These are phyloP conservation scores for Bimuria novae-zelandiae DNA, from an alignment of 2,329 filamentous ascomycete genomes.

Conservation along the genomic window DNA sequence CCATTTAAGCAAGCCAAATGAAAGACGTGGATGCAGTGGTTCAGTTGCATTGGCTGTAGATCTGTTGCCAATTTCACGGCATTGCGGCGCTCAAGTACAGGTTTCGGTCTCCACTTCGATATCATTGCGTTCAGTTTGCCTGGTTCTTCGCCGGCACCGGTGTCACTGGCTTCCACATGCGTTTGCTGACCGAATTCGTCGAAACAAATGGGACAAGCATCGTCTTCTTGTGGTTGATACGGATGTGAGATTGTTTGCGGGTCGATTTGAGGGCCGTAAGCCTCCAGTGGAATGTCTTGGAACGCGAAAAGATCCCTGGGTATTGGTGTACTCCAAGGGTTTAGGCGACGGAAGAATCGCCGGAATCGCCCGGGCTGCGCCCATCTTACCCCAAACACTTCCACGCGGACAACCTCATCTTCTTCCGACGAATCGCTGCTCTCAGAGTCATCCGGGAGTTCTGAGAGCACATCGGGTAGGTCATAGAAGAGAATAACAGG, in stretches of 20 bases:
- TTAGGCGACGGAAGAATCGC: not conserved
- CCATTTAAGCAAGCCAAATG: not conserved
- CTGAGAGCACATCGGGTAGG: not conserved
- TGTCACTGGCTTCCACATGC: no score
- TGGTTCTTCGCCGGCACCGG: no score
- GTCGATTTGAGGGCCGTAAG: not conserved
- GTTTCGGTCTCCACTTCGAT: not conserved
- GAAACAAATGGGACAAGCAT: not conserved
- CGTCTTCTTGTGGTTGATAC: not conserved
- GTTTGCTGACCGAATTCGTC: no score
- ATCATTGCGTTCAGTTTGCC: not conserved
- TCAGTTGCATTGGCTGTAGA: not conserved
- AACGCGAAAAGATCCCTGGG: not conserved
- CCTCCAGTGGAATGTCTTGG: not conserved
- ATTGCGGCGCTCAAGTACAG: not conserved
- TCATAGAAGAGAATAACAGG: not conserved
- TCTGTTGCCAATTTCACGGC: not conserved
- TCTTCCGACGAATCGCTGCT: not conserved
- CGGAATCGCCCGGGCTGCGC: not conserved
- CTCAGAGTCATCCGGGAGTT: not conserved
- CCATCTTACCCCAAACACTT: not conserved
- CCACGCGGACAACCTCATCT: not conserved
- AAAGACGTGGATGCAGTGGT: not conserved
- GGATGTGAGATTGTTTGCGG: not conserved
- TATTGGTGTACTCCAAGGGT: not conserved